Evolutionary conservation across 106 monocot genomes (phyloP).

Genomic region (Allium fistulosum): DNA sequence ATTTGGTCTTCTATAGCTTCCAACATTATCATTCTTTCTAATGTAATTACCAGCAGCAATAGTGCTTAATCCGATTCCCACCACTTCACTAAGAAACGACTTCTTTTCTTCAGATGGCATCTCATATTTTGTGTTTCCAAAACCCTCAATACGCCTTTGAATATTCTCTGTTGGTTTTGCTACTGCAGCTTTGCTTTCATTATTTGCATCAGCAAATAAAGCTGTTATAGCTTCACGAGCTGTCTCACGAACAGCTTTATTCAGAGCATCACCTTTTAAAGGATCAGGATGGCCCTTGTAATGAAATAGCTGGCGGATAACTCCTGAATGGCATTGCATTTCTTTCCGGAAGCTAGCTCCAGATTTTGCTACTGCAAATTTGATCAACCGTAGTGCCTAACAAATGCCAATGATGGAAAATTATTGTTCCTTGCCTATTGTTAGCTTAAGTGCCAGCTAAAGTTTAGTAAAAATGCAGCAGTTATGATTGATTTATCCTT

Average conservation of each 20-base stretch:
- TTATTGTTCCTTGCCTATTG: no score
- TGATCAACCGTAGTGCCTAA: slow-evolving; percentile 79
- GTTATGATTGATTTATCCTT: no score
- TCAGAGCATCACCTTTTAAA: slow-evolving; percentile 91
- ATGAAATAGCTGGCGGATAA: slow-evolving; percentile 66
- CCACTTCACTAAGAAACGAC: slow-evolving; percentile 93
- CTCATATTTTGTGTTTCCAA: slow-evolving; percentile 93
- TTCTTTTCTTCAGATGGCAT: slow-evolving; percentile 67
- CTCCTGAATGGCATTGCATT: slow-evolving; percentile 84
- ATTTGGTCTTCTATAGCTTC: slow-evolving; percentile 70
- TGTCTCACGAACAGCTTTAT: slow-evolving; percentile 91
- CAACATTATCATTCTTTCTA: slow-evolving; percentile 59
- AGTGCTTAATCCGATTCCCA: slow-evolving; percentile 57
- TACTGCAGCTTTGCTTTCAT: slow-evolving; percentile 24
- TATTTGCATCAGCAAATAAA: slow-evolving; percentile 37
- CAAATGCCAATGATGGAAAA: no score
- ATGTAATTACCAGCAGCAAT: slow-evolving; percentile 64
- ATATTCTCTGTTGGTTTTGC: slow-evolving; percentile 34
- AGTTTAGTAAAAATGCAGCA: no score
- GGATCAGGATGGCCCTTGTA: slow-evolving; percentile 89
- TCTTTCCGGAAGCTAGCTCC: slow-evolving; percentile 82
- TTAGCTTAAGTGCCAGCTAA: no score
- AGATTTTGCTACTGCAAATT: slow-evolving; percentile 83
- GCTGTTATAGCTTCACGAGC: slow-evolving; percentile 76
- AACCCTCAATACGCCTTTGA: slow-evolving; percentile 83